Conservation (phyloP, 116 monocot species). For the Phalaenopsis hybrid region DNA sequence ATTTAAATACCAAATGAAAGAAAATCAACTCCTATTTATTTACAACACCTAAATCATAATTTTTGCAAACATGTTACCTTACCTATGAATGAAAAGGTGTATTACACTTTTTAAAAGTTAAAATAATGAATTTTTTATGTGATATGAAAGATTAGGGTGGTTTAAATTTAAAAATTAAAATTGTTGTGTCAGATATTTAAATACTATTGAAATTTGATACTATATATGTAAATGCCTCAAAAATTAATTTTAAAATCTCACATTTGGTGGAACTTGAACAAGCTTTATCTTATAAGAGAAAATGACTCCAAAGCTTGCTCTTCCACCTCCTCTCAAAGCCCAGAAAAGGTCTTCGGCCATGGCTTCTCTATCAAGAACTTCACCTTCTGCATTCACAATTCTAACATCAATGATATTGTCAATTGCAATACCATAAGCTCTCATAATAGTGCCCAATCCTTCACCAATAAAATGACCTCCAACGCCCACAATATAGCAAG, state of each 20-base stretch:
- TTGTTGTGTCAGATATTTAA: too few species aligned
- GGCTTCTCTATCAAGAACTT: conserved; percentile 10
- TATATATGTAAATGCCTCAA: too few species aligned
- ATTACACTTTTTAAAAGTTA: too few species aligned
- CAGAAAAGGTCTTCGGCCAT: conserved; percentile 20
- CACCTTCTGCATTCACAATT: conserved; percentile 10
- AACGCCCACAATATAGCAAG: conserved; percentile 16
- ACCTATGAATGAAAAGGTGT: too few species aligned
- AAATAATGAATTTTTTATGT: too few species aligned
- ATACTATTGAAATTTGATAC: too few species aligned
- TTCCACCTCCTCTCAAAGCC: conserved; percentile 23
- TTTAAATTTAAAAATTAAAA: too few species aligned
- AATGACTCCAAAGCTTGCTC: conserved; percentile 14
- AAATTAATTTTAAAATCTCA: background rate
- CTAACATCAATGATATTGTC: conserved; percentile 15
- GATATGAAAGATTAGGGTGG: too few species aligned
- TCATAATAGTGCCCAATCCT: conserved; percentile 15
- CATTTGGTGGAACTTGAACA: conserved; percentile 8
- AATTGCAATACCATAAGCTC: conserved; percentile 11
- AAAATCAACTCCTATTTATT: background rate
- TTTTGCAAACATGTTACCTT: too few species aligned
- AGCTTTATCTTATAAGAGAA: conserved; percentile 14
- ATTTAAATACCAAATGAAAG: background rate
- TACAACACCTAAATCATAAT: too few species aligned
- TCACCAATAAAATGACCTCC: conserved; percentile 22